These are phyloP conservation scores for Linderniella brevidens DNA, from an alignment of 257 asterid genomes.

Conservation along the genomic window DNA sequence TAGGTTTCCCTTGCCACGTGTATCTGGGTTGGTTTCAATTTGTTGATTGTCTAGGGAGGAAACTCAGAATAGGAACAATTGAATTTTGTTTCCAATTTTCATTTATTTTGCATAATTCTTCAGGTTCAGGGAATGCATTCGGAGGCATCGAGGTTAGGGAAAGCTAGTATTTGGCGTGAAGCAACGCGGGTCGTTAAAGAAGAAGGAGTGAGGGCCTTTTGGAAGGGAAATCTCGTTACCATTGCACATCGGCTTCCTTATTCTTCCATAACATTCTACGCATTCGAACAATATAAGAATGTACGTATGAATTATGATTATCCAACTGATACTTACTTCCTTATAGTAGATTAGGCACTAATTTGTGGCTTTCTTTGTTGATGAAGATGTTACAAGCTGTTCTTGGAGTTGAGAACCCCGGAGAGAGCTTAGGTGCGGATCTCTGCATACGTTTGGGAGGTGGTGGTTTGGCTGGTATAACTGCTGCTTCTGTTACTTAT, in stretches of 20 bases:
- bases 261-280: slow-evolving; percentile 65
- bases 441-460: slow-evolving; percentile 57
- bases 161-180: slow-evolving; percentile 62
- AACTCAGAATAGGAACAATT: no score
- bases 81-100: no score
- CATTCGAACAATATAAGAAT: slow-evolving; percentile 61
- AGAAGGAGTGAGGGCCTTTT: slow-evolving; percentile 86
- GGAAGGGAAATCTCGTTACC: slow-evolving; percentile 96
- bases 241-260: slow-evolving; percentile 88
- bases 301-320: slow-evolving; percentile 25
- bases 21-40: no score
- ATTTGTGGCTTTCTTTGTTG: slow-evolving; percentile 4
- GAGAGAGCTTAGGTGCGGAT: slow-evolving; percentile 29
- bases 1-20: no score
- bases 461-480: slow-evolving; percentile 86
- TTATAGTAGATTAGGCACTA: not conserved
- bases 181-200: slow-evolving; percentile 58
- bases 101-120: not conserved
- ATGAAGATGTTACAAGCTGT: slow-evolving; percentile 49
- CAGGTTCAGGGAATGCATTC: slow-evolving; percentile 97
- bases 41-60: no score
- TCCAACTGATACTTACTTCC: not conserved
- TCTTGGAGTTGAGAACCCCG: slow-evolving; percentile 36
- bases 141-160: slow-evolving; percentile 58
- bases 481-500: slow-evolving; percentile 82